Evolutionary conservation across 257 asterid genomes (phyloP), one percentile per base, ranked within the genome.

Genomic region (Plectranthus barbatus): DNA sequence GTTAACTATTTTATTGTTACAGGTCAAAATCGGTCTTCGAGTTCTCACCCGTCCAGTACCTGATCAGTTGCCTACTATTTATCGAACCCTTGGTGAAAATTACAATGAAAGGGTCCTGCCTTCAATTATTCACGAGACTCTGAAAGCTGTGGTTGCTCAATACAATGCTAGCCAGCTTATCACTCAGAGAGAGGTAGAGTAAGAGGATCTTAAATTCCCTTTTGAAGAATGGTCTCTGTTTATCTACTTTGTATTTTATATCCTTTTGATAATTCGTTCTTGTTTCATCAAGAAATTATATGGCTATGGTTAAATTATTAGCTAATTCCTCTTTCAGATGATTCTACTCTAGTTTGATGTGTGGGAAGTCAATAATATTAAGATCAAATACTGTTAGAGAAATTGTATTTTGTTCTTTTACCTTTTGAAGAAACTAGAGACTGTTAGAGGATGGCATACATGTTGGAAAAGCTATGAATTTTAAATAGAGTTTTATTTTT

Each of bases 111-210:
- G 96, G 62, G 97, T 90, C 45, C 73, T 90, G 41, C 97, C 97
- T 64, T 90, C 97, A 17, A 85, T 90, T 49, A 87, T 90, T 67
- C 92, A 90, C 26, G 97, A 90, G 76, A 90, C 97, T 64, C 73
- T 90, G 77, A 90, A 90, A 76, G 74, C 95, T 68, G 95, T 90
- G 63, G 97, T 90, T 72, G 97, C 95, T 15, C 95, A 90, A 57
- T 90, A 83, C 77, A 90, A 90, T 67, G 97, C 97, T 17, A 90
- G 95, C 77, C 95, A 90, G 87, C 92, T 90, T 15, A 81, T 90
- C 83, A 90, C 97, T 54, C 97, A 90, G 81, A 84, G 97, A 84
- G 97, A 90, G 90, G 97, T 85, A 76, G 42, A 14, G 39, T 34
- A 50, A 11, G 39, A 46, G 11, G 50, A 21, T 66, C n/a, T 51